Conservation (phyloP, 352 stramenopile genomes). For the Phytophthora constricta region DNA sequence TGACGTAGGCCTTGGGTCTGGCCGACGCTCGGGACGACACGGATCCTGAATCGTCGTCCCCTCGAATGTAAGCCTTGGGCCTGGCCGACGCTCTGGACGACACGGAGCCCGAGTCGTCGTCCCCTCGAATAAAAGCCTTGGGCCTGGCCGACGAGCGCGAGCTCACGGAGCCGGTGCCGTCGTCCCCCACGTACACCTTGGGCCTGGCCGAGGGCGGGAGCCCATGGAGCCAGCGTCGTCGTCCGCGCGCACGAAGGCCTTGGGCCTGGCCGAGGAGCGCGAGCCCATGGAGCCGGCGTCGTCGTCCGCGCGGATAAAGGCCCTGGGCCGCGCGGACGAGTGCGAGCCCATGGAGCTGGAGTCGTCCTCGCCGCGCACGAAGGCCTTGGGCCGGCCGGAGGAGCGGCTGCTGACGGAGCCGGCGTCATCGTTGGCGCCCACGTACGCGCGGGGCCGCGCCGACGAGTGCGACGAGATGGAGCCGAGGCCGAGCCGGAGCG, state of each 20-base stretch:
- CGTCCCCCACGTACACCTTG: slow-evolving; percentile 41
- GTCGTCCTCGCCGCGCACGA: slow-evolving; percentile 36
- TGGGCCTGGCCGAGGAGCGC: slow-evolving; percentile 23
- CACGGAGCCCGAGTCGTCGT: slow-evolving; percentile 43
- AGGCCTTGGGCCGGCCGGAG: slow-evolving; percentile 28
- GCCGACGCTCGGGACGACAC: slow-evolving; percentile 29
- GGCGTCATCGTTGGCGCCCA: slow-evolving; percentile 39
- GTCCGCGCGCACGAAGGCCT: slow-evolving; percentile 10
- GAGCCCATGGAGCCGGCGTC: slow-evolving; percentile 28
- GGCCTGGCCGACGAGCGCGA: slow-evolving; percentile 33
- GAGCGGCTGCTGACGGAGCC: slow-evolving; percentile 37
- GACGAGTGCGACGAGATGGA: slow-evolving; percentile 30
- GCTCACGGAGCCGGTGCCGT: slow-evolving; percentile 33
- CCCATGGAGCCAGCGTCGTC: slow-evolving; percentile 21
- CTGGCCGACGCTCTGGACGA: slow-evolving; percentile 28
- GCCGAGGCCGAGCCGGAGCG: slow-evolving; percentile 12
- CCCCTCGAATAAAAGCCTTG: slow-evolving; percentile 36
- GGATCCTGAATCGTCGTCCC: slow-evolving; percentile 39
- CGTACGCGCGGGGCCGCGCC: slow-evolving; percentile 28
- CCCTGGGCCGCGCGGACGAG: slow-evolving; percentile 29
- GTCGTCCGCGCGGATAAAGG: slow-evolving; percentile 28
- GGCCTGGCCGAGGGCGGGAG: slow-evolving; percentile 3
- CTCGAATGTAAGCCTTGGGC: slow-evolving; percentile 37
- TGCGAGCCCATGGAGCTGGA: slow-evolving; percentile 37
- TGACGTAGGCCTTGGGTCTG: slow-evolving; percentile 39